Conservation (phyloP, 2,329 filamentous ascomycete genomes). For the Ophiostoma fasciatum region DNA sequence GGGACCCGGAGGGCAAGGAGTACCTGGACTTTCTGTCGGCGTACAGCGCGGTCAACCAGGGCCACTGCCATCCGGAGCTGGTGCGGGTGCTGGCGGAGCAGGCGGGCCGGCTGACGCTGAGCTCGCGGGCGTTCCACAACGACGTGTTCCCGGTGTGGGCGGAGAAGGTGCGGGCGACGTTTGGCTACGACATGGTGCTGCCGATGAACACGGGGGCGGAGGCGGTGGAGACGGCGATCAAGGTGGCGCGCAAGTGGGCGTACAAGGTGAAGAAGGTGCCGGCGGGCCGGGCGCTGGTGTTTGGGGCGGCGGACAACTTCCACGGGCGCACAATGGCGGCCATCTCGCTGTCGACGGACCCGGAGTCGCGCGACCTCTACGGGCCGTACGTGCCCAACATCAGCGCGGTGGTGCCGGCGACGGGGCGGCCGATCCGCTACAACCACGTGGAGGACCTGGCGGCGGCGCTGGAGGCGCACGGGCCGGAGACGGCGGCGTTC, state of each 20-base stretch:
- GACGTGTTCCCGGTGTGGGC: slow-evolving; percentile 96
- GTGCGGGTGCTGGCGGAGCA: slow-evolving; percentile 83
- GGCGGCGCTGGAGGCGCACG: slow-evolving; percentile 63
- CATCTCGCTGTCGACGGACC: slow-evolving; percentile 88
- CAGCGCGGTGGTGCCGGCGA: slow-evolving; percentile 61
- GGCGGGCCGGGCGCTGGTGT: slow-evolving; percentile 67
- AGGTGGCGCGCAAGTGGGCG: slow-evolving; percentile 93
- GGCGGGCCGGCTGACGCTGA: slow-evolving; percentile 76
- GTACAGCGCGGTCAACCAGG: slow-evolving; percentile 96
- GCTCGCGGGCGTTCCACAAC: slow-evolving; percentile 92
- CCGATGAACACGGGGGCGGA: slow-evolving; percentile 98
- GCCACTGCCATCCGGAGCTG: slow-evolving; percentile 92
- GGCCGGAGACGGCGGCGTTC: slow-evolving; percentile 78
- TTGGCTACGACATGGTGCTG: slow-evolving; percentile 94
- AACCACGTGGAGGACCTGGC: slow-evolving; percentile 74
- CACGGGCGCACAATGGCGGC: slow-evolving; percentile 91
- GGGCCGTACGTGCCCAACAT: slow-evolving; percentile 88
- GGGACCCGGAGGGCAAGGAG: slow-evolving; percentile 91
- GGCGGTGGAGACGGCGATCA: slow-evolving; percentile 89
- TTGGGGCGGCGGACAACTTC: slow-evolving; percentile 84
- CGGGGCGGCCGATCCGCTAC: slow-evolving; percentile 66
- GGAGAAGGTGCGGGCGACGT: slow-evolving; percentile 75
- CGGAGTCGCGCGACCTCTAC: slow-evolving; percentile 92
- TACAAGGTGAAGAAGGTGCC: slow-evolving; percentile 92
- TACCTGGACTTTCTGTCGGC: slow-evolving; percentile 97